Conservation (phyloP, 495 filamentous ascomycete species). For the Hypoxylon rickii region DNA sequence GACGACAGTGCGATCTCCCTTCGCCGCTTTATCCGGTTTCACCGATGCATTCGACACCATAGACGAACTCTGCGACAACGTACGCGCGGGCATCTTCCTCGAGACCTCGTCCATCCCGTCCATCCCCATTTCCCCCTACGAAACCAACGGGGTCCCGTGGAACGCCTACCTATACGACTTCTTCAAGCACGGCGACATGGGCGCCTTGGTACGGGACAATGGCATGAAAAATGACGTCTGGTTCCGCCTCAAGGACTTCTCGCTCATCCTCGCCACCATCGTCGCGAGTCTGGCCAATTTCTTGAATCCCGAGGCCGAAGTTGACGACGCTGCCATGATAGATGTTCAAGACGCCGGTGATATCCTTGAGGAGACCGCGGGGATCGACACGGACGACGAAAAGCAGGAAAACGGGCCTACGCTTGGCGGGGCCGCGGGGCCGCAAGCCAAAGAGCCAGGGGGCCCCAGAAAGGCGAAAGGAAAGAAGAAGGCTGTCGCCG, state of each 20-base stretch:
- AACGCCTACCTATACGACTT: conserved; percentile 80
- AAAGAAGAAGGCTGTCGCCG: conserved; percentile 30
- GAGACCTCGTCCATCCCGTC: conserved; percentile 73
- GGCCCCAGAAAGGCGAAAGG: not conserved
- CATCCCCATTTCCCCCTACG: conserved; percentile 59
- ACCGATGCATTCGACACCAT: conserved; percentile 64
- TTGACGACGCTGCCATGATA: conserved; percentile 45
- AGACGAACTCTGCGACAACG: conserved; percentile 63
- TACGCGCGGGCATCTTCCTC: conserved; percentile 69
- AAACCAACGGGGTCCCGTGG: conserved; percentile 49
- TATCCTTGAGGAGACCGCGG: conserved; percentile 1
- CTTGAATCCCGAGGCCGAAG: conserved; percentile 44
- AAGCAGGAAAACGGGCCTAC: conserved; percentile 31
- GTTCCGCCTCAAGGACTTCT: conserved; percentile 73
- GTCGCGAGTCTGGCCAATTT: conserved; percentile 59
- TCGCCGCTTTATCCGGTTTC: conserved; percentile 72
- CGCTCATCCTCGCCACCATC: conserved; percentile 69
- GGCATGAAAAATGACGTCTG: conserved; percentile 67
- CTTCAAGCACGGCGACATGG: conserved; percentile 68
- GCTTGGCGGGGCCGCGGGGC: conserved; percentile 1
- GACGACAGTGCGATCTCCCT: conserved; percentile 60
- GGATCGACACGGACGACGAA: not conserved
- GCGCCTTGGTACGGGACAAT: conserved; percentile 61
- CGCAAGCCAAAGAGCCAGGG: not conserved
- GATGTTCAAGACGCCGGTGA: conserved; percentile 47